A percentile compares a stretch with the other conserved stretches of the same genome.
Evolutionary conservation across 163 green algal genomes (phyloP).

Genomic region (Coccomyxa subellipsoidea): DNA sequence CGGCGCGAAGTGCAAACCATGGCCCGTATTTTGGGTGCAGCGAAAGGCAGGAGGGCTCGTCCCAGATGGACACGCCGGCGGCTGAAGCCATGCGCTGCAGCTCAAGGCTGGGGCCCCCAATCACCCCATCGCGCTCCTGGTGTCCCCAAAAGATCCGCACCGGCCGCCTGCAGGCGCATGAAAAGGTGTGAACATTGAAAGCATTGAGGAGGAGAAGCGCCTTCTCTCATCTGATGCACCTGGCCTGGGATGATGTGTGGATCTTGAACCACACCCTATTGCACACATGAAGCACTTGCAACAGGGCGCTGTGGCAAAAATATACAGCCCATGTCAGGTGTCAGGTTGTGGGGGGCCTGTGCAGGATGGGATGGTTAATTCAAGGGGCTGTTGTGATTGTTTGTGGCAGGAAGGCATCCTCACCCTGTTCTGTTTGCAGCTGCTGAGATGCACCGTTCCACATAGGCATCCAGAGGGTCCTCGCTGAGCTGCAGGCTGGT

Average conservation of each 20-base stretch:
- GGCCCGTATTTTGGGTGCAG: conserved; percentile 36
- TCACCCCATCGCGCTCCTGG: not conserved
- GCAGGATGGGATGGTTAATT: too few relatives aligned
- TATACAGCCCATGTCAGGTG: too few relatives aligned
- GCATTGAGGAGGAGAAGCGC: too few relatives aligned
- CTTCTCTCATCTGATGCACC: too few relatives aligned
- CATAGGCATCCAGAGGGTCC: conserved; percentile 26
- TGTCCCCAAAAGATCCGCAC: conserved; percentile 17
- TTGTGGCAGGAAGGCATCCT: too few relatives aligned
- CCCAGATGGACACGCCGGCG: conserved; percentile 20
- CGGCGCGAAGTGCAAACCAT: conserved; percentile 30
- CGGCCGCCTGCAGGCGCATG: not conserved
- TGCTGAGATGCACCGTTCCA: conserved; percentile 8
- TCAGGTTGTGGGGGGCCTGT: too few relatives aligned
- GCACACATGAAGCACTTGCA: too few relatives aligned
- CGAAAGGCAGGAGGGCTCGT: conserved; percentile 21
- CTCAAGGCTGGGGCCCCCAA: conserved; percentile 4
- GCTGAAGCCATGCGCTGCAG: conserved; percentile 24
- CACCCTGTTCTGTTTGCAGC: not conserved
- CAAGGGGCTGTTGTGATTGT: too few relatives aligned
- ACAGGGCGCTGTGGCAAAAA: too few relatives aligned
- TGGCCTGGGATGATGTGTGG: too few relatives aligned
- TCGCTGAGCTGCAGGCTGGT: not conserved
- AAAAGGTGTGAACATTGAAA: too few relatives aligned
- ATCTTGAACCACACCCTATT: too few relatives aligned